Base-by-base conservation (phyloP, 352 stramenopile genomes). In the Globisporangium paroecandrum region DNA sequence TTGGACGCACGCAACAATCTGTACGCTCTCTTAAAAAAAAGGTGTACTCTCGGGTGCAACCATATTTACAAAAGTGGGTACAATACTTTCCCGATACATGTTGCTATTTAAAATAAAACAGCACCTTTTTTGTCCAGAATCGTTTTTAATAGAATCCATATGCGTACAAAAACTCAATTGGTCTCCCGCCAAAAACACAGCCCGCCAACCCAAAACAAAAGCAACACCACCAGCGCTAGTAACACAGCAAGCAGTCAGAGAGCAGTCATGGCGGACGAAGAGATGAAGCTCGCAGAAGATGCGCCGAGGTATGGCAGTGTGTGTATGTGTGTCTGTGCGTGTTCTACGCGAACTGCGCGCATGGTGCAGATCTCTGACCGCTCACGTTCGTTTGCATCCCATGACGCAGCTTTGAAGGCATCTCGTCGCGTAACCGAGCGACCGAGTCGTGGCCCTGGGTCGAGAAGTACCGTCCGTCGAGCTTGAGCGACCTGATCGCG, bases 401-500 rank as follows among this genome's bases (percentile, higher is more conserved):
- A 1, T 29, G 8, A 36, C n/a, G 62, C 64, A 83, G 79, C 46
- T 95, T 95, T 61, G 85, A 91, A 63, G 87, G 87, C 69, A 94
- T 95, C 60, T 95, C 87, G 27, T 91, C 83, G 12, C 78, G 78
- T 65, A 93, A 93, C 66, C 82, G 87, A 38, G 80, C 84, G 51
- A 95, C 87, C 7, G 87, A 94, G 69, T 92, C 86, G 57, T 94
- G 96, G 81, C 94, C 97, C 24, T 99, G 97, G 97, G 97, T 99
- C 13, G 97, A 99, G 79, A 99, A 99, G 79, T 99, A 99, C 82
- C 91, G 97, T 2, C 97, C 97, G 24, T 90, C 84, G 24, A 97
- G 77, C 60, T 77, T 99, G 12, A 79, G 97, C 70, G 97, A 99
- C 71, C 77, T 99, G 12, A 98, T 99, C 55, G 96, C 97, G 4